phyloP scores from a whole-genome alignment of 352 stramenopile genomes.

The Phytopythium litorale region DNA sequence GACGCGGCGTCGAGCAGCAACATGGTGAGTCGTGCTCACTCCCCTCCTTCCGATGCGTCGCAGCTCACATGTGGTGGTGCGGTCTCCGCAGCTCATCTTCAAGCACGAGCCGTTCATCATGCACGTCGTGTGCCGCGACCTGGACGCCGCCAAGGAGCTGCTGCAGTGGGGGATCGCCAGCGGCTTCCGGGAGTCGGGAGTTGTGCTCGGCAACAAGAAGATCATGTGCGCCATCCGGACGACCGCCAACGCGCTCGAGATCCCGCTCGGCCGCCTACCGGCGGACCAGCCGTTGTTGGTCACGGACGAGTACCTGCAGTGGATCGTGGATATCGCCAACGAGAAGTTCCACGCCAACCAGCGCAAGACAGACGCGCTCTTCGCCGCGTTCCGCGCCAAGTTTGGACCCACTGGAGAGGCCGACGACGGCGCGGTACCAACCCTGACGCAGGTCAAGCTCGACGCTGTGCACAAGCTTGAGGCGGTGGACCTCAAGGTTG shows the following conservation, averaged over 20 bases:
- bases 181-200: conserved; percentile 88
- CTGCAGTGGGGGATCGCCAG: conserved; percentile 78
- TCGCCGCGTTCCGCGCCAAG: conserved; percentile 43
- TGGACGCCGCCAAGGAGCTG: conserved; percentile 73
- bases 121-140: conserved; percentile 84
- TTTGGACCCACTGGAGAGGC: conserved; percentile 23
- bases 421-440: background rate
- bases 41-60: background rate
- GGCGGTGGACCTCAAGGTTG: conserved; percentile 36
- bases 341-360: conserved; percentile 83
- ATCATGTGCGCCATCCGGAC: conserved; percentile 91
- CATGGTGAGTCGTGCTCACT: conserved; percentile 36
- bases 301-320: conserved; percentile 60
- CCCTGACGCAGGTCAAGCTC: conserved; percentile 13
- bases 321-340: conserved; percentile 79
- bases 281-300: conserved; percentile 44
- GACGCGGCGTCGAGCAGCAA: conserved; percentile 35
- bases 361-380: conserved; percentile 65
- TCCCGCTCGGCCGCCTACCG: conserved; percentile 60
- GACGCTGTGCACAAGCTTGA: conserved; percentile 20
- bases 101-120: conserved; percentile 93
- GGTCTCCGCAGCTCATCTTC: conserved; percentile 57
- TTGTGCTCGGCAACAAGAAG: conserved; percentile 85
- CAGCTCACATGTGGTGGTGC: background rate
- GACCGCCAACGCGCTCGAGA: conserved; percentile 82